Percentiles rank a stretch among this genome's conserved stretches.
Evolutionary conservation across 805 yeast genomes (phyloP).

Genomic region (Ogataea paradorogensis): DNA sequence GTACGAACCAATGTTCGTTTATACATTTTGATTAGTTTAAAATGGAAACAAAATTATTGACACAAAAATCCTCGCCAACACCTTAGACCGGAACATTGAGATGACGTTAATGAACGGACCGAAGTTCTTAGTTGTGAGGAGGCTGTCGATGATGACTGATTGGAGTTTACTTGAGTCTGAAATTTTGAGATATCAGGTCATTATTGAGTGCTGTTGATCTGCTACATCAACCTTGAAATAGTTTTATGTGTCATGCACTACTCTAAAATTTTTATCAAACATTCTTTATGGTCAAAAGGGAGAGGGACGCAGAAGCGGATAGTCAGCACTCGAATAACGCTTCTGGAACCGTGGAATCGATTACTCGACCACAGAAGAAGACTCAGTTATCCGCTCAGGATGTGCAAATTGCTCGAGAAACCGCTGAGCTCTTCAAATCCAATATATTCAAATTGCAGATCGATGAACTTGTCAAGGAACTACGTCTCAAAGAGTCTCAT

Average conservation of each 20-base stretch:
- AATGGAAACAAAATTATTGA: slow-evolving; percentile 1
- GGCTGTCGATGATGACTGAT: no score
- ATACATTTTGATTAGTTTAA: slow-evolving; percentile 2
- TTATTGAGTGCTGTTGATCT: not conserved
- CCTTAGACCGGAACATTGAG: slow-evolving; percentile 2
- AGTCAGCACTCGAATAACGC: not conserved
- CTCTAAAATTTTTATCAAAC: slow-evolving; percentile 10
- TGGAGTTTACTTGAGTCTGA: no score
- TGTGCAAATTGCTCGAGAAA: slow-evolving; percentile 86
- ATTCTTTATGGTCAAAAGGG: slow-evolving; percentile 9
- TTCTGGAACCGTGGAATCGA: not conserved
- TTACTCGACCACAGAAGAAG: slow-evolving; percentile 1
- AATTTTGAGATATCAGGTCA: not conserved
- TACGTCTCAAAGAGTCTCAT: slow-evolving; percentile 68
- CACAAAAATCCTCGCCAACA: slow-evolving; percentile 9
- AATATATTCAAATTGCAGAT: slow-evolving; percentile 94
- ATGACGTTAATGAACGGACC: no score
- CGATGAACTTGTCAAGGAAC: slow-evolving; percentile 83
- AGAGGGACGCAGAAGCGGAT: slow-evolving; percentile 7
- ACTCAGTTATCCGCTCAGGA: slow-evolving; percentile 62
- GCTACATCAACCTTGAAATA: not conserved
- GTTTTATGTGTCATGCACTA: slow-evolving; percentile 8
- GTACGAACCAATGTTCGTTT: slow-evolving; percentile 1
- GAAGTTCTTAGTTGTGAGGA: no score
- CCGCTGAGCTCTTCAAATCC: slow-evolving; percentile 91